Evolutionary conservation across 352 stramenopile species (phyloP), one percentile per base, ranked within the genome.

Genomic region (Phytophthora lateralis): DNA sequence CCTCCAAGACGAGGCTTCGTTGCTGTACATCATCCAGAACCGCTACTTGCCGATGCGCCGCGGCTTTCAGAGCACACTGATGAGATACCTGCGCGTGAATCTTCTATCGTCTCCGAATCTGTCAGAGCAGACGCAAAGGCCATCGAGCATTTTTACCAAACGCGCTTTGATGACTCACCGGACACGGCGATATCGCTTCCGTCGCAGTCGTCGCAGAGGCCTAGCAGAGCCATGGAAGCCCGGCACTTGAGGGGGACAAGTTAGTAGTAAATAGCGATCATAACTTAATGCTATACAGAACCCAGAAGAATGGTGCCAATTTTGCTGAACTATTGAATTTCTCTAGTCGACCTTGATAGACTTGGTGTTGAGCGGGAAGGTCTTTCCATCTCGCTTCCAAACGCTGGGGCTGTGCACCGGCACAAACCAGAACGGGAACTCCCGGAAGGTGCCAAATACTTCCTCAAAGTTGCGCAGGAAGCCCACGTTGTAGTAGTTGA

Each of bases 401-500:
- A 81, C 61, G 55, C 75, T 90, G 3, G 85, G 80, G 15, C 65
- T 86, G 26, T 80, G 76, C 1, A 93, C 17, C 3, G 87, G 87
- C 2, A 95, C 12, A 57, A 93, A 91, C 82, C 84, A 93, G 57
- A 85, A 85, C 11, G 71, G 72, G 24, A 87, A 48, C 55, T 91
- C 80, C 3, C 49, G 50, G 29, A 76, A 82, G 12, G 80, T 80
- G 7, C 87, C 87, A 21, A 95, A 86, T 9, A 95, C 80, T 66
- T 91, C 78, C 57, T 89, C 75, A 27, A 94, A 60, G 66, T 96
- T 96, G 51, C 65, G 64, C 18, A 86, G n/a, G 3, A 93, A 52
- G 30, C 87, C 85, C 30, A 94, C 41, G 55, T 93, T 77, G 55
- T 82, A 96, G 67, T 84, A 90, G 47, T 96, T 93, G 55, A 93